A percentile compares a stretch with the other conserved stretches of the same genome.
phyloP scores from a whole-genome alignment of 208 protist species.

The Porcisia hertigi region DNA sequence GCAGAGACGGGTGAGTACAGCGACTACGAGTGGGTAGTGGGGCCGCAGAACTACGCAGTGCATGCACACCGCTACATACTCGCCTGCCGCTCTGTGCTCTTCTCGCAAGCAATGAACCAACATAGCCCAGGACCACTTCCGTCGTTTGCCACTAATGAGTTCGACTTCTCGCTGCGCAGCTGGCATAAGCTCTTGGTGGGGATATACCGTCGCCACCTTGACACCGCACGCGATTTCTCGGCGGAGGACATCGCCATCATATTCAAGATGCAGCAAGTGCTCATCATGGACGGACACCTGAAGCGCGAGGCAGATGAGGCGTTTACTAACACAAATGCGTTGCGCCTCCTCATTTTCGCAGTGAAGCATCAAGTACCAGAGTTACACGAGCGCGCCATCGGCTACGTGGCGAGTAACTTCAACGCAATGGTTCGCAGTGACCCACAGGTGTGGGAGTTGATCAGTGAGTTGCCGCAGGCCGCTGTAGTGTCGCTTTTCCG shows the following conservation, averaged over 20 bases:
- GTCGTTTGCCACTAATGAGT: conserved; percentile 56
- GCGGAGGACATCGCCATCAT: conserved; percentile 86
- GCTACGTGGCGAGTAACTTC: conserved; percentile 74
- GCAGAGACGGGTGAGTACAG: conserved; percentile 87
- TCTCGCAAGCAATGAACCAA: conserved; percentile 70
- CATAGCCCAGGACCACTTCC: conserved; percentile 49
- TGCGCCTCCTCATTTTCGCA: conserved; percentile 83
- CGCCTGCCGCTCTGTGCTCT: conserved; percentile 81
- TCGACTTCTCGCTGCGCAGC: conserved; percentile 83
- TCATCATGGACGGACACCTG: conserved; percentile 86
- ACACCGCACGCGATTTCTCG: conserved; percentile 65
- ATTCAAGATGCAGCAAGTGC: conserved; percentile 78
- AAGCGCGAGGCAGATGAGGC: conserved; percentile 85
- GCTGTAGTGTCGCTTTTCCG: conserved; percentile 81
- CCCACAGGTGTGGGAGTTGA: conserved; percentile 84
- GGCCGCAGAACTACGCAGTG: conserved; percentile 67
- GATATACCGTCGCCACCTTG: conserved; percentile 82
- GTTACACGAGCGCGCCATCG: conserved; percentile 81
- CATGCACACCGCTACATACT: conserved; percentile 83
- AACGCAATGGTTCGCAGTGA: conserved; percentile 59
- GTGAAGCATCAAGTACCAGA: conserved; percentile 83
- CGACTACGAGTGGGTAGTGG: conserved; percentile 79
- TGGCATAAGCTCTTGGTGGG: conserved; percentile 79
- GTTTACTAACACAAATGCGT: conserved; percentile 63
- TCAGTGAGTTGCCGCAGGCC: conserved; percentile 75